A percentile compares a stretch with the other conserved stretches of the same genome.
Conservation (phyloP, 78 protist species). For the Capsaspora owczarzaki region DNA sequence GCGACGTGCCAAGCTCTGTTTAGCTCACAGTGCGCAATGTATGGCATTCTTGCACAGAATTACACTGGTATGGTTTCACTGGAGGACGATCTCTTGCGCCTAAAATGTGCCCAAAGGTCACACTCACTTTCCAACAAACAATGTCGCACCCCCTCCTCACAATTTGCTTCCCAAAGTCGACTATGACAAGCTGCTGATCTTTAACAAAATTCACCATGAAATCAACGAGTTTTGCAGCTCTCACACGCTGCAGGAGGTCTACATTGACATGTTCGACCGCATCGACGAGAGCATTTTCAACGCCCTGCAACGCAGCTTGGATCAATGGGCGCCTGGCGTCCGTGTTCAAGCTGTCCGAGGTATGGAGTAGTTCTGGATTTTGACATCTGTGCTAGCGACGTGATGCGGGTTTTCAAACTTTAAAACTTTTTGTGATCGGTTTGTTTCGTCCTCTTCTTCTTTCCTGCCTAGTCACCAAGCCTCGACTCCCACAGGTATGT, state of each 20-base stretch:
- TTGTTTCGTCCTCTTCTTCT: too few relatives aligned
- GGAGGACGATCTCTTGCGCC: too few relatives aligned
- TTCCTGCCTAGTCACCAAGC: constrained; percentile 49
- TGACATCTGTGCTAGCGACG: background rate
- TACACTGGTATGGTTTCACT: too few relatives aligned
- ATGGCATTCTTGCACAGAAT: background rate
- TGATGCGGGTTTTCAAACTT: background rate
- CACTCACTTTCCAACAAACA: too few relatives aligned
- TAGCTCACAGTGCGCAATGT: background rate
- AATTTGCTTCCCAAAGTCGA: too few relatives aligned
- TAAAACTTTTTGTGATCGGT: background rate
- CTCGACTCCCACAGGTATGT: constrained; percentile 30
- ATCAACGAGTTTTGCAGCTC: constrained; percentile 59
- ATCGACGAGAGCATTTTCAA: constrained; percentile 33
- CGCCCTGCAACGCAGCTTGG: constrained; percentile 19
- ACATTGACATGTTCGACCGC: constrained; percentile 48
- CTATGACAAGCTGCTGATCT: constrained; percentile 39
- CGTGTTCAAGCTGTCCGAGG: background rate
- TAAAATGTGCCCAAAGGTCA: too few relatives aligned
- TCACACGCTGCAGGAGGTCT: constrained; percentile 59
- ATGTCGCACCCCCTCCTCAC: too few relatives aligned
- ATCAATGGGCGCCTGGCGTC: constrained; percentile 11
- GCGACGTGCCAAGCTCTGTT: too few relatives aligned
- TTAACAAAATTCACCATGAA: constrained; percentile 55
- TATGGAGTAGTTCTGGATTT: too few relatives aligned